Percentiles rank a stretch among this genome's conserved stretches.
Evolutionary conservation across 2,329 filamentous ascomycete genomes (phyloP).

Genomic region (Verticillium nubilum): DNA sequence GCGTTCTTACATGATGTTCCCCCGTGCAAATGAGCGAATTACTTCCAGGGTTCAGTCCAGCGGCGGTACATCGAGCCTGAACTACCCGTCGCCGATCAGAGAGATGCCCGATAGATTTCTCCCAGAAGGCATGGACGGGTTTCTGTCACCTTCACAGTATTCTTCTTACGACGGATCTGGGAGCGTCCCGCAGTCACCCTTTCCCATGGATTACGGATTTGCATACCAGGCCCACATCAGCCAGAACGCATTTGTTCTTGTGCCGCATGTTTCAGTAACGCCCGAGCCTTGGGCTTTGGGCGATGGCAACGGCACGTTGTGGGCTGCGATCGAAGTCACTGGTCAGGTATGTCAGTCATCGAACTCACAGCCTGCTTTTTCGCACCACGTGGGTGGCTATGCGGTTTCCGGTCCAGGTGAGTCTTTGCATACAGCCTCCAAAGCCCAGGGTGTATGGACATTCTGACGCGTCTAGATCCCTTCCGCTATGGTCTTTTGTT

Average conservation of each 20-base stretch:
- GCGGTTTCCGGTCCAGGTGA: neutral
- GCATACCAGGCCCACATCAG: neutral
- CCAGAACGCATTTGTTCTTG: constrained; percentile 22
- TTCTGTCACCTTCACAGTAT: neutral
- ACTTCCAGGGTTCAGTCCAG: neutral
- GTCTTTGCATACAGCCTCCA: neutral
- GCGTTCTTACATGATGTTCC: neutral
- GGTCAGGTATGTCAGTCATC: constrained; percentile 26
- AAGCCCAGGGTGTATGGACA: neutral
- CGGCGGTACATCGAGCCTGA: neutral
- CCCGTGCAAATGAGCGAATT: neutral
- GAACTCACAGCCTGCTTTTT: neutral
- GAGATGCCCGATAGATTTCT: neutral
- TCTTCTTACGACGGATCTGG: neutral
- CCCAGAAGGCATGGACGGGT: neutral
- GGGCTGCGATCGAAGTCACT: constrained; percentile 44
- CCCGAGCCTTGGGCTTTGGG: constrained; percentile 32
- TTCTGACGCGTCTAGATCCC: neutral
- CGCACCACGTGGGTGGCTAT: neutral
- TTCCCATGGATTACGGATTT: neutral
- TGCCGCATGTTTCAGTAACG: constrained; percentile 37
- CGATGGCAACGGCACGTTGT: constrained; percentile 29
- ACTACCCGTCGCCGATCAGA: neutral
- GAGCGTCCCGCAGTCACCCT: neutral
- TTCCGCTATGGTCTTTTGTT: constrained; percentile 35